A percentile compares a stretch with the other conserved stretches of the same genome.
Conservation (phyloP, 2,329 filamentous ascomycete genomes). For the Fusarium phyllophilum region DNA sequence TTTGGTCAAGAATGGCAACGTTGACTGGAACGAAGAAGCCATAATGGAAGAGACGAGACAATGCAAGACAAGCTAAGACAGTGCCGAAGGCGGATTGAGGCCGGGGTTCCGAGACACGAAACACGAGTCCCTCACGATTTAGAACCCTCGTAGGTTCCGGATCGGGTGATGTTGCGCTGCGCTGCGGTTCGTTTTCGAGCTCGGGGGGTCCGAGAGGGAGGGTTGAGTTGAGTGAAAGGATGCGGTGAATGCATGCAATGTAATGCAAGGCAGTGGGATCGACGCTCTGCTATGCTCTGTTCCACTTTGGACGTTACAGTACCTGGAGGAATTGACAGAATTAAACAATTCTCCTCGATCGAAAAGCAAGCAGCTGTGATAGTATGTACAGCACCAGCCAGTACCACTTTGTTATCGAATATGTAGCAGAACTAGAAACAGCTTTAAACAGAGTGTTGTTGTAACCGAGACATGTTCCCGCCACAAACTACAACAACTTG, state of each 20-base stretch:
- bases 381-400: constrained; percentile 3
- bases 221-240: constrained; percentile 22
- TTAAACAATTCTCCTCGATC: constrained; percentile 11
- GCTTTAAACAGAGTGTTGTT: constrained; percentile 35
- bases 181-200: neutral
- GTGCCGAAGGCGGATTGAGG: constrained; percentile 22
- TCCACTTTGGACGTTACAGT: constrained; percentile 31
- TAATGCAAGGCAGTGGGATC: constrained; percentile 34
- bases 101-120: constrained; percentile 27
- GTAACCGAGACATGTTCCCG: constrained; percentile 55
- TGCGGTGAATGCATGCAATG: constrained; percentile 36
- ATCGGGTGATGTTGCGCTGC: constrained; percentile 32
- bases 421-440: constrained; percentile 20
- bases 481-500: constrained; percentile 28
- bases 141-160: constrained; percentile 35
- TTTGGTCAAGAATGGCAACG: constrained; percentile 56
- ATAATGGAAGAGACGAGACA: constrained; percentile 29
- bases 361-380: constrained; percentile 1
- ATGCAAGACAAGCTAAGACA: constrained; percentile 7
- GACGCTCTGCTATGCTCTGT: constrained; percentile 18
- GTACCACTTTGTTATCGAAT: neutral
- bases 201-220: constrained; percentile 30
- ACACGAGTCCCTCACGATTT: constrained; percentile 18
- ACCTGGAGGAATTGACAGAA: constrained; percentile 2
- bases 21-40: constrained; percentile 47